These are phyloP conservation scores for Acanthamoeba lenticulata DNA, from an alignment of 208 protist genomes.

Conservation along the genomic window DNA sequence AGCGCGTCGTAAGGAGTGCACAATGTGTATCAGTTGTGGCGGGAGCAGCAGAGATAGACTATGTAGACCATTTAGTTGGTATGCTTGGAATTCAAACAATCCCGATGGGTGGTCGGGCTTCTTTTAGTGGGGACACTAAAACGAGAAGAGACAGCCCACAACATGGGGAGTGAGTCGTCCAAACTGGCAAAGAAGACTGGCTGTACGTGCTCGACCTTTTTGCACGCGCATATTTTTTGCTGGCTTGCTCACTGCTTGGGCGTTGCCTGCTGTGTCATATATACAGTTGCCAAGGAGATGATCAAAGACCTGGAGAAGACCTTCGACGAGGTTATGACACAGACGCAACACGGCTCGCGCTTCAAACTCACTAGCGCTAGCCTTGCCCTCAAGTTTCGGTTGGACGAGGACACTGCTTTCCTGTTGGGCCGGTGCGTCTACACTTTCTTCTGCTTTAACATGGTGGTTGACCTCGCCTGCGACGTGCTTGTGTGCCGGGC, in stretches of 20 bases:
- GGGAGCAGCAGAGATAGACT: too few relatives aligned
- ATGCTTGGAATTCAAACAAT: too few relatives aligned
- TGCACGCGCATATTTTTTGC: too few relatives aligned
- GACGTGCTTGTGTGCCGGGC: neutral
- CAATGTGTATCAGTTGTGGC: too few relatives aligned
- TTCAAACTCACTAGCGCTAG: slow-evolving; percentile 38
- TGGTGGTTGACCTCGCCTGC: too few relatives aligned
- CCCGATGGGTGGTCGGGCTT: too few relatives aligned
- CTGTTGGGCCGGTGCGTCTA: neutral
- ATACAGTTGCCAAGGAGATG: slow-evolving; percentile 26
- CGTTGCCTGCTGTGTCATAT: too few relatives aligned
- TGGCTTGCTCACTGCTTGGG: too few relatives aligned
- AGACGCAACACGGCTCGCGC: neutral
- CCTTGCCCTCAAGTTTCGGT: slow-evolving; percentile 5
- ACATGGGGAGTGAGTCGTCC: slow-evolving; percentile 13
- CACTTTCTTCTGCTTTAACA: too few relatives aligned
- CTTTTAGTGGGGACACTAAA: neutral
- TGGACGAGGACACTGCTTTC: slow-evolving; percentile 35
- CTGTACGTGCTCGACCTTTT: neutral
- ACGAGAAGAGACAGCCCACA: neutral
- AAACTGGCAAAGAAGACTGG: slow-evolving; percentile 28
- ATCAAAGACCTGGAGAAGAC: slow-evolving; percentile 56
- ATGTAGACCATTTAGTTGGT: too few relatives aligned
- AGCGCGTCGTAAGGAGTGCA: too few relatives aligned
- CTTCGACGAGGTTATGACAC: slow-evolving; percentile 19